phyloP scores from a whole-genome alignment of 1,284 basidiomycete species.

The Xerocomus nothofagi region DNA sequence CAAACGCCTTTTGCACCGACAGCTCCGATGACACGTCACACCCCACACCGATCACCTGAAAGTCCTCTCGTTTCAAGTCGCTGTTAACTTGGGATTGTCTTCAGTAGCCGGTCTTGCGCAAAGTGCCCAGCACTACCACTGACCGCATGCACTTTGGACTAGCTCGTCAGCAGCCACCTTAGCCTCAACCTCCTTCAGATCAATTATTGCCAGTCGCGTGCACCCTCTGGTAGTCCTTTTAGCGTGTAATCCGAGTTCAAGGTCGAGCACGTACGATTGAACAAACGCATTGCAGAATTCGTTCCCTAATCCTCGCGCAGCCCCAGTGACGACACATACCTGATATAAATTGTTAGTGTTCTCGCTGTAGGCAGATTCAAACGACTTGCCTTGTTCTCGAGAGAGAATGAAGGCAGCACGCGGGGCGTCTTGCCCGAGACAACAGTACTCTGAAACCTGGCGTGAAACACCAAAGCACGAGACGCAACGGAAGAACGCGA shows the following conservation, averaged over 20 bases:
- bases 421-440: slow-evolving; percentile 26
- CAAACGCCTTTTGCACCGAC: slow-evolving; percentile 74
- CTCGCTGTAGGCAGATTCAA: neutral
- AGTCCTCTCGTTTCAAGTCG: slow-evolving; percentile 56
- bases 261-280: slow-evolving; percentile 63
- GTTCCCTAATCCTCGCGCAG: slow-evolving; percentile 85
- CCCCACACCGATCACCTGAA: slow-evolving; percentile 75
- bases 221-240: slow-evolving; percentile 59
- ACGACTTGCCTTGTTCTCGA: slow-evolving; percentile 60
- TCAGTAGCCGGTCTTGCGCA: slow-evolving; percentile 32
- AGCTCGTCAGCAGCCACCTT: slow-evolving; percentile 76
- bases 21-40: slow-evolving; percentile 89
- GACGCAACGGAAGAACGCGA: slow-evolving; percentile 17
- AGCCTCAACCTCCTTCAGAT: slow-evolving; percentile 77
- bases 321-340: slow-evolving; percentile 95
- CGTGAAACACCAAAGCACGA: slow-evolving; percentile 12
- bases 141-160: slow-evolving; percentile 51
- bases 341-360: slow-evolving; percentile 34
- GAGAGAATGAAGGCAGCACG: slow-evolving; percentile 62
- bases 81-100: slow-evolving; percentile 55
- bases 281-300: slow-evolving; percentile 90
- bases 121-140: slow-evolving; percentile 26
- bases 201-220: slow-evolving; percentile 79
- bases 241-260: neutral
- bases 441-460: slow-evolving; percentile 30